Percentiles rank a stretch among this genome's conserved stretches.
These are phyloP conservation scores for Wickerhamomyces mucosus DNA, from an alignment of 805 yeast species.

Conservation along the genomic window DNA sequence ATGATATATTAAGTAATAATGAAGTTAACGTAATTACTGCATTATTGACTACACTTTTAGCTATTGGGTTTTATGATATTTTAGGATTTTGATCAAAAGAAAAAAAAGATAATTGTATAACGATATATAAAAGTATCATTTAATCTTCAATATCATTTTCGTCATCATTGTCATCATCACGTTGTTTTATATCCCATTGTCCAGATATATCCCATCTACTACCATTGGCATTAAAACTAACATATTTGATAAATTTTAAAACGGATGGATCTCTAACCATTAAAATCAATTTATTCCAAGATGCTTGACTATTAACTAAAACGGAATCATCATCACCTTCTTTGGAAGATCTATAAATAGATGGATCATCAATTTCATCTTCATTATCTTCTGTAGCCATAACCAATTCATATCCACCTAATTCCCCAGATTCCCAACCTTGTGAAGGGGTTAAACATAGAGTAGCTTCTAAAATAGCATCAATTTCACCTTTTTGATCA, in stretches of 20 bases:
- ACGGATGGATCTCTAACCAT: constrained; percentile 79
- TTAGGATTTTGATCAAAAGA: too few relatives aligned
- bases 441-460: constrained; percentile 70
- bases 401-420: constrained; percentile 90
- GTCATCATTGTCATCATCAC: constrained; percentile 32
- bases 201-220: constrained; percentile 85
- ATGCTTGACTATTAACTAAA: constrained; percentile 67
- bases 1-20: constrained; percentile 29
- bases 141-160: constrained; percentile 18
- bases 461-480: constrained; percentile 66
- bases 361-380: constrained; percentile 64
- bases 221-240: constrained; percentile 79
- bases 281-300: constrained; percentile 71
- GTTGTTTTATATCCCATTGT: constrained; percentile 64
- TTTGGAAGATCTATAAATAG: constrained; percentile 53
- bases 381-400: constrained; percentile 49
- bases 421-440: constrained; percentile 84
- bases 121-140: constrained; percentile 10
- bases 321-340: constrained; percentile 63
- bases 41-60: constrained; percentile 17
- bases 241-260: constrained; percentile 88
- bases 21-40: constrained; percentile 30
- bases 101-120: constrained; percentile 4
- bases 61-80: constrained; percentile 18
- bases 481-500: constrained; percentile 5